phyloP scores from a whole-genome alignment of 495 filamentous ascomycete species.

The Tetracladium setigerum region DNA sequence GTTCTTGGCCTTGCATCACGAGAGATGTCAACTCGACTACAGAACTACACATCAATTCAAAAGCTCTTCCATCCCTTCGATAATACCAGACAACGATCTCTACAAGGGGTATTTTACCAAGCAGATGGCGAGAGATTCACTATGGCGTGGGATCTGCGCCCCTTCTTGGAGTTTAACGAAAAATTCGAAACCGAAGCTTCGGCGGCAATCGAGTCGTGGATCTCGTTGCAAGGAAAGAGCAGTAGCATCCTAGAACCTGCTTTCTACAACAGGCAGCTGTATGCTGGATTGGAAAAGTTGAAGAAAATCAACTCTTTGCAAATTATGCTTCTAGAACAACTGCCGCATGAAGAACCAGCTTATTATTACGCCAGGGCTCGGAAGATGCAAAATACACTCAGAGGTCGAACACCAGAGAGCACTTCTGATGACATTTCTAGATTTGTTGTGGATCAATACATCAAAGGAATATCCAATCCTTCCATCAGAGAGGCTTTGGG shows the following conservation, averaged over 20 bases:
- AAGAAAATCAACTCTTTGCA: slow-evolving; percentile 39
- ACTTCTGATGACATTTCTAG: slow-evolving; percentile 13
- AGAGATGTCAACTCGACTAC: slow-evolving; percentile 28
- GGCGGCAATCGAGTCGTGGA: slow-evolving; percentile 31
- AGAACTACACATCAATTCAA: slow-evolving; percentile 30
- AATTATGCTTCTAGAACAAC: slow-evolving; percentile 36
- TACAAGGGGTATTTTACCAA: slow-evolving; percentile 37
- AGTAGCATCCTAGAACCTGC: slow-evolving; percentile 30
- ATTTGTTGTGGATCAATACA: slow-evolving; percentile 30
- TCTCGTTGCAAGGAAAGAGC: slow-evolving; percentile 25
- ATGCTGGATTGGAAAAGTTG: slow-evolving; percentile 30
- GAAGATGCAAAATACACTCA: slow-evolving; percentile 29
- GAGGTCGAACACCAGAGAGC: slow-evolving; percentile 7
- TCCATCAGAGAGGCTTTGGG: slow-evolving; percentile 29
- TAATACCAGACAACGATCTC: slow-evolving; percentile 27
- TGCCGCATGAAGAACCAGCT: slow-evolving; percentile 33
- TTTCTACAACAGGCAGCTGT: slow-evolving; percentile 39
- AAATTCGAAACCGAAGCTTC: slow-evolving; percentile 28
- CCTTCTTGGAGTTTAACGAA: slow-evolving; percentile 24
- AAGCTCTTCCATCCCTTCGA: slow-evolving; percentile 17
- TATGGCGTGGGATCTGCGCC: slow-evolving; percentile 34
- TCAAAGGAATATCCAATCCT: slow-evolving; percentile 33
- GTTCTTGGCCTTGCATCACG: slow-evolving; percentile 38
- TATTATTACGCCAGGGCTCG: slow-evolving; percentile 34
- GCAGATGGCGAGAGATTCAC: slow-evolving; percentile 42